Evolutionary conservation across 2,329 filamentous ascomycete species (phyloP).

Genomic region (Bipolaris zeicola): DNA sequence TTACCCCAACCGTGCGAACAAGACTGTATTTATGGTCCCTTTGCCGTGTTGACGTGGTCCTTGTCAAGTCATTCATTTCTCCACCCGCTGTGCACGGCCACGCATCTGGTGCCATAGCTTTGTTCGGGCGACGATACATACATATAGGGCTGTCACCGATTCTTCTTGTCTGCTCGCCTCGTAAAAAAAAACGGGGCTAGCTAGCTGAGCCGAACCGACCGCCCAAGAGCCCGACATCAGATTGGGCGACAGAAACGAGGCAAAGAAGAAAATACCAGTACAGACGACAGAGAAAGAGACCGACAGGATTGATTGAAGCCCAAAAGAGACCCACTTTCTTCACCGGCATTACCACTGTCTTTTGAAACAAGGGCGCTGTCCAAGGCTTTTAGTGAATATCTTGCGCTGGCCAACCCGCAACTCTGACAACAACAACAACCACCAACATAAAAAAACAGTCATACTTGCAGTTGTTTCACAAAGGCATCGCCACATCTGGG

Average conservation of each 20-base stretch:
- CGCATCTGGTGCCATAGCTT: neutral
- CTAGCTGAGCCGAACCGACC: neutral
- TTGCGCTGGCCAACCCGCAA: neutral
- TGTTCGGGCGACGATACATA: neutral
- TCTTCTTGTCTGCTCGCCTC: slow-evolving; percentile 1
- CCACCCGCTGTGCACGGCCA: neutral
- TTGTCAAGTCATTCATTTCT: neutral
- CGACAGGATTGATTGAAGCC: slow-evolving; percentile 1
- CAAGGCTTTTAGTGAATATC: neutral
- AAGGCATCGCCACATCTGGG: neutral
- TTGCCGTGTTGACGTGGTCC: neutral
- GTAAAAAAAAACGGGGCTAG: slow-evolving; percentile 4
- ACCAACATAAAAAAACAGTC: slow-evolving; percentile 1
- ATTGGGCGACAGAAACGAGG: slow-evolving; percentile 2
- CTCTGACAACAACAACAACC: neutral
- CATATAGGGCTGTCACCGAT: slow-evolving; percentile 1
- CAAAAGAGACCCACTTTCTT: slow-evolving; percentile 8
- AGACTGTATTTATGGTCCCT: neutral
- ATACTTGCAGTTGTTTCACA: slow-evolving; percentile 2
- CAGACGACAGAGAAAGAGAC: neutral
- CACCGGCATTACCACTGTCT: slow-evolving; percentile 1
- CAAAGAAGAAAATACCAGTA: neutral
- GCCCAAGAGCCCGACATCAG: neutral
- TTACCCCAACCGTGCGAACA: slow-evolving; percentile 26
- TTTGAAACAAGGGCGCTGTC: neutral